phyloP scores from a whole-genome alignment of 257 asterid genomes.

The Solanum appendiculatum region DNA sequence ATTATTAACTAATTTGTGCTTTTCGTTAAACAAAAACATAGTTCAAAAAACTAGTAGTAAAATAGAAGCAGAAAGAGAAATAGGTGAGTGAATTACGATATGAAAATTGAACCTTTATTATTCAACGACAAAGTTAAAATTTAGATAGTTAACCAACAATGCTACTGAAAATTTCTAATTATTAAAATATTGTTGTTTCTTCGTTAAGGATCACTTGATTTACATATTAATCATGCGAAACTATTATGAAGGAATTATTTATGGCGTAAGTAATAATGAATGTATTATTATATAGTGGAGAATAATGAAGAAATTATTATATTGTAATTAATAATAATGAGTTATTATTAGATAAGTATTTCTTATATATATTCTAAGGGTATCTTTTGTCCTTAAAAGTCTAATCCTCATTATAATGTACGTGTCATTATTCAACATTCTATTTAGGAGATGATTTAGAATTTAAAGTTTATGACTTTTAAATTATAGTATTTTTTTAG shows the following conservation, averaged over 20 bases:
- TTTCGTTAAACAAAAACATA: background rate
- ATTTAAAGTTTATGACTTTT: background rate
- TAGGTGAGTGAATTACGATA: too few relatives aligned
- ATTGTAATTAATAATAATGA: background rate
- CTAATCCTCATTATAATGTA: background rate
- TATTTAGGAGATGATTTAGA: background rate
- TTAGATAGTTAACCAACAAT: too few relatives aligned
- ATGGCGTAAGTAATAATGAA: background rate
- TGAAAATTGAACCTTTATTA: background rate
- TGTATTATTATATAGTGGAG: background rate
- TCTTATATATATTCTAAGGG: background rate
- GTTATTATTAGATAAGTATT: background rate
- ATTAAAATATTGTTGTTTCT: background rate
- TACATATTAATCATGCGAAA: background rate
- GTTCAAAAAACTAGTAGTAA: background rate
- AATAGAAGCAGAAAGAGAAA: background rate
- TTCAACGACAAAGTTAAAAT: fast-evolving
- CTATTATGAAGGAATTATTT: background rate
- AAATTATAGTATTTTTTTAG: background rate
- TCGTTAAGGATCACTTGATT: background rate
- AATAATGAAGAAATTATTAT: background rate
- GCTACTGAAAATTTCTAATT: too few relatives aligned
- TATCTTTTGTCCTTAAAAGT: background rate
- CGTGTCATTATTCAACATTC: background rate
- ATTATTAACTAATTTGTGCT: background rate